Conservation (phyloP, 2,329 filamentous ascomycete species). For the Metarhizium humberi region DNA sequence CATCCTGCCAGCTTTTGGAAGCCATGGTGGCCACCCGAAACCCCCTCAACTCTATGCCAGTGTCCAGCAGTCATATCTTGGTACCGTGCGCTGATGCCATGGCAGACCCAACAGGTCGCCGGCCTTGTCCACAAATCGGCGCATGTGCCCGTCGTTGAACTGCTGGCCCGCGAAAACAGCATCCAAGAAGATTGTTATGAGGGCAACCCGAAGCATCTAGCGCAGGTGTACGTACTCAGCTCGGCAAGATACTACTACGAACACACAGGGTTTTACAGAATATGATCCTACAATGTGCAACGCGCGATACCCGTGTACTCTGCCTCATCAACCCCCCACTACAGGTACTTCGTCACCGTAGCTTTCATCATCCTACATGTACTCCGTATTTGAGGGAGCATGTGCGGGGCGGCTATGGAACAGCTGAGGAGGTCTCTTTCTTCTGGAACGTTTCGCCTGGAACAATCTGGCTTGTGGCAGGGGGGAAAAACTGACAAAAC, state of each 20-base stretch:
- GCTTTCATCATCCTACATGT: neutral
- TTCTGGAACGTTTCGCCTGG: neutral
- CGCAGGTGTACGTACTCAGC: too few relatives aligned
- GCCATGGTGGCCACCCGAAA: neutral
- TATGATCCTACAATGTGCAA: too few relatives aligned
- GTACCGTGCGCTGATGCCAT: neutral
- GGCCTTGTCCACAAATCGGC: neutral
- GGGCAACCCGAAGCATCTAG: neutral
- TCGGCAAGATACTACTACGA: too few relatives aligned
- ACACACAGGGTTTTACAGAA: too few relatives aligned
- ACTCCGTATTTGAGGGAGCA: neutral
- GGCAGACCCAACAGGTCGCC: neutral
- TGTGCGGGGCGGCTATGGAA: neutral
- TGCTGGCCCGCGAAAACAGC: neutral
- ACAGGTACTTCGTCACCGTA: neutral
- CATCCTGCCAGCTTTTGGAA: neutral
- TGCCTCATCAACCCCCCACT: neutral
- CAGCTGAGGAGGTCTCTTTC: neutral
- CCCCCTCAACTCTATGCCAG: too few relatives aligned
- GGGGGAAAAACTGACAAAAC: neutral
- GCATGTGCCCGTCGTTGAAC: neutral
- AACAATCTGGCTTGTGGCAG: neutral
- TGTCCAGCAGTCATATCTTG: too few relatives aligned
- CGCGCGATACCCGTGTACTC: too few relatives aligned
- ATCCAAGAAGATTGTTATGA: neutral